Base-by-base conservation (phyloP, 768 basidiomycete genomes). In the Auricularia auricula-judae region DNA sequence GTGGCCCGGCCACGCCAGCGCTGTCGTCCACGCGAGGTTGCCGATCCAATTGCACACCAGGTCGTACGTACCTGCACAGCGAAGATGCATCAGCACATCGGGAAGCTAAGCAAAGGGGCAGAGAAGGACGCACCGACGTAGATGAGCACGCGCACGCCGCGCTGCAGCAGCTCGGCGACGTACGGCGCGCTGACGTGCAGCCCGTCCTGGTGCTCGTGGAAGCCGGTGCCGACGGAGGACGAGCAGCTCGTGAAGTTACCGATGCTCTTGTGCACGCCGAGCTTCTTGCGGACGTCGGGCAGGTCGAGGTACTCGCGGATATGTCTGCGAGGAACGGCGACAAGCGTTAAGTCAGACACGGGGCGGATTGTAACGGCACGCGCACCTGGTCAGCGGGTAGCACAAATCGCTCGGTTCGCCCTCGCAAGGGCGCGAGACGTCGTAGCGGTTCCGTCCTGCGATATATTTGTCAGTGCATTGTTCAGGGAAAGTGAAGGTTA, bases 341-440 rank as follows among this genome's bases (percentile, higher is more conserved):
- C 60, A 34, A 63, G 29, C 2, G 2, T 29, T 29, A 29, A 29
- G 29, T 29, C 29, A 29, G 29, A 29, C 29, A 29, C 29, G 29
- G 29, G 29, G 29, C 29, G 29, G 29, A 3, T 29, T 29, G 29
- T 29, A 29, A 10, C 12, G 62, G 64, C 33, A 67, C 54, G 35
- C 72, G 61, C 65, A 81, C 80, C 70, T 73, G 8, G 78, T 84
- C n/a, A 83, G 75, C 1, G 84, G 82, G 68, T 88, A 86, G 71
- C 87, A 89, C 12, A 86, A 77, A 77, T 71, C 3, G 79, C 80
- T 1, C 62, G 67, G 11, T 81, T 71, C 36, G 74, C 84, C 80
- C 67, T 81, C 79, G 65, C 87, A 89, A 36, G 76, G 72, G 70
- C 81, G 80, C 70, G 81, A 86, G 62, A 92, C 81, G 69, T 92